Conservation (phyloP, 306 rosid genomes). For the Gillenia trifoliata region DNA sequence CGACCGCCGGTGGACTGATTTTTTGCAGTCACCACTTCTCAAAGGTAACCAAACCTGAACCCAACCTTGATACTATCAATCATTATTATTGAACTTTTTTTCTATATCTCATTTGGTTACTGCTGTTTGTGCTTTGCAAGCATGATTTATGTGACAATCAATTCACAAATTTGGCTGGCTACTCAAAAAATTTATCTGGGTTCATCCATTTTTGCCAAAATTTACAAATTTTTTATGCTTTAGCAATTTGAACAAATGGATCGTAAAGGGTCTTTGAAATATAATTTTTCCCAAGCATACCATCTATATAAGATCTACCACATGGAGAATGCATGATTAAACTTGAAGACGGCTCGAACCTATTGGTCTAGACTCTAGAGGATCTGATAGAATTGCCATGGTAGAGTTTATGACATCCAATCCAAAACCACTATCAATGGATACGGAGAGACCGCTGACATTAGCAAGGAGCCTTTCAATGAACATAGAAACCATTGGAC, state of each 20-base stretch:
- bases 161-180: neutral
- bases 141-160: neutral
- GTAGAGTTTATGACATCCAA: no score
- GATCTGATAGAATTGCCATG: no score
- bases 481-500: neutral
- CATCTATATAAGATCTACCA: no score
- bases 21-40: constrained; percentile 66
- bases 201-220: neutral
- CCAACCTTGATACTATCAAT: neutral
- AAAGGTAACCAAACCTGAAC: constrained; percentile 38
- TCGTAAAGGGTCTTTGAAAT: neutral
- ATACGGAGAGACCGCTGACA: neutral
- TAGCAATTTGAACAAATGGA: neutral
- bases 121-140: neutral
- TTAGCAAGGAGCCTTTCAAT: neutral
- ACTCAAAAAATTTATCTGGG: neutral
- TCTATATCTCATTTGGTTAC: neutral
- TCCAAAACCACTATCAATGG: no score
- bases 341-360: neutral
- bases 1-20: constrained; percentile 60
- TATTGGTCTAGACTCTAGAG: neutral
- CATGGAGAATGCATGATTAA: neutral
- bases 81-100: no score
- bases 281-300: no score
- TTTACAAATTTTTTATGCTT: neutral